phyloP scores from a whole-genome alignment of 1,284 basidiomycete genomes.

The Polyporus tsugae region DNA sequence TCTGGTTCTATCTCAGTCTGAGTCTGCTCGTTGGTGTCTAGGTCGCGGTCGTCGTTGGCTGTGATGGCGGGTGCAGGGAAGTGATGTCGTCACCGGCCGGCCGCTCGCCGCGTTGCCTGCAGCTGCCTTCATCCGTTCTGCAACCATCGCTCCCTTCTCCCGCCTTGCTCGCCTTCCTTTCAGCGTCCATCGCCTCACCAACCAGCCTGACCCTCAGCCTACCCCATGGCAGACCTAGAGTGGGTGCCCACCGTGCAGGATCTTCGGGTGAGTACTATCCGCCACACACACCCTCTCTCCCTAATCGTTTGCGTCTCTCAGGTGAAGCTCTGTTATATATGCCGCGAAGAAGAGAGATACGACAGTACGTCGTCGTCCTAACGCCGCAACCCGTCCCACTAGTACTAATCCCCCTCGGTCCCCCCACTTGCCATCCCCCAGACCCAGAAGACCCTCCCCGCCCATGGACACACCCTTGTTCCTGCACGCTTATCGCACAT shows the following conservation, averaged over 20 bases:
- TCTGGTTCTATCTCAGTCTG: neutral
- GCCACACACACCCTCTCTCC: neutral
- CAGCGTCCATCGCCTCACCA: neutral
- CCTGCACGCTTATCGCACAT: constrained; percentile 81
- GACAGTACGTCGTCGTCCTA: constrained; percentile 51
- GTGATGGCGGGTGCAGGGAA: constrained; percentile 1
- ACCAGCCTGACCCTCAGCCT: neutral
- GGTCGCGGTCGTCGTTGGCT: neutral
- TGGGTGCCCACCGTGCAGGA: constrained; percentile 48
- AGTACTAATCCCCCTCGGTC: constrained; percentile 1
- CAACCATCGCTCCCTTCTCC: neutral
- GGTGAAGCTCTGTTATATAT: constrained; percentile 83
- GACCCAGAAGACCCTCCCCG: constrained; percentile 56
- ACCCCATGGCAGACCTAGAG: constrained; percentile 4
- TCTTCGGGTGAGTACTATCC: constrained; percentile 47
- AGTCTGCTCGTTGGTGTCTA: neutral
- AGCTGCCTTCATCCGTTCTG: neutral
- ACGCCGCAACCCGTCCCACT: neutral
- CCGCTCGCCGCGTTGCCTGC: neutral
- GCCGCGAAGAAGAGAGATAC: constrained; percentile 72
- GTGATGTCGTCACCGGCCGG: neutral
- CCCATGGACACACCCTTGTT: constrained; percentile 81
- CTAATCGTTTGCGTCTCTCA: constrained; percentile 37
- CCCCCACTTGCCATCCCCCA: constrained; percentile 32
- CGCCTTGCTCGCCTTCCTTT: neutral